Conservation (phyloP, 2,329 filamentous ascomycete species). For the Fusarium nygamai region DNA sequence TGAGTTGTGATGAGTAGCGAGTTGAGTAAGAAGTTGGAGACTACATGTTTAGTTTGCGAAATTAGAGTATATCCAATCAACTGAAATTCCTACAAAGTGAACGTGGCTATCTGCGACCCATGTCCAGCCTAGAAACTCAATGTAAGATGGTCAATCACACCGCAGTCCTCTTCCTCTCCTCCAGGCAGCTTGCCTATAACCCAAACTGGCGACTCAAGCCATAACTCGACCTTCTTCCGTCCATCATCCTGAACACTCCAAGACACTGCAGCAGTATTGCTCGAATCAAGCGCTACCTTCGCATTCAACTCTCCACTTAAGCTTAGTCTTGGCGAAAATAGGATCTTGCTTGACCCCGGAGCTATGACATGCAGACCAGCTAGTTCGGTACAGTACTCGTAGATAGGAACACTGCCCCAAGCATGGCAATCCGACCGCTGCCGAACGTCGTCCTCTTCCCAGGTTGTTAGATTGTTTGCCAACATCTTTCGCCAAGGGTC, state of each 20-base stretch:
- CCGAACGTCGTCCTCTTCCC: neutral
- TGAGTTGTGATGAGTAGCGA: neutral
- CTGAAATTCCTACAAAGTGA: neutral
- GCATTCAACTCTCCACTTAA: neutral
- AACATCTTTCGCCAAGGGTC: neutral
- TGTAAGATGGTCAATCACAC: neutral
- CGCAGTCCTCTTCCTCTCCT: neutral
- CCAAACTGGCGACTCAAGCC: neutral
- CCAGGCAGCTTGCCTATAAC: neutral
- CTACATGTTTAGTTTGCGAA: fast-evolving
- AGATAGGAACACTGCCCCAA: neutral
- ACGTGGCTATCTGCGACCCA: neutral
- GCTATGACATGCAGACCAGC: neutral
- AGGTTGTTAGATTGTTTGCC: neutral
- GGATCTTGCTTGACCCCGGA: neutral
- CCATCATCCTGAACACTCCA: neutral
- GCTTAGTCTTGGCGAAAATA: neutral
- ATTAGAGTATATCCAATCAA: fast-evolving
- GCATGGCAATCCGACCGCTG: neutral
- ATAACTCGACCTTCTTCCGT: neutral
- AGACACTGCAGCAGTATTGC: neutral
- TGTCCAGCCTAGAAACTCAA: neutral
- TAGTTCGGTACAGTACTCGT: neutral
- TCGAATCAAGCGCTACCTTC: neutral
- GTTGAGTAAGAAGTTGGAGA: fast-evolving